Evolutionary conservation across 441 rosid genomes (phyloP).

Genomic region (Manihot esculenta): DNA sequence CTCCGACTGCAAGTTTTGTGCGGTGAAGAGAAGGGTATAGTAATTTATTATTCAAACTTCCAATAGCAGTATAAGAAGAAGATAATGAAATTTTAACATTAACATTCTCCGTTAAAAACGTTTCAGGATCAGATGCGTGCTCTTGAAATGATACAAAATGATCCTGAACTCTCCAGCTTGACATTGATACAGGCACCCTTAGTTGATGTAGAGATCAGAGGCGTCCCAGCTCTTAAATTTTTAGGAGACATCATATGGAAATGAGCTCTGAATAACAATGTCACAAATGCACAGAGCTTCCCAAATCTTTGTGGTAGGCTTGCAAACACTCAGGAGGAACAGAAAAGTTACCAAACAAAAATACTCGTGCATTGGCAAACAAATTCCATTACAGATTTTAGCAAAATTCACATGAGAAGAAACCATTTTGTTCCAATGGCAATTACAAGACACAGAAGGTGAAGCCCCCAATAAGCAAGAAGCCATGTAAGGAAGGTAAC

Average conservation of each 20-base stretch:
- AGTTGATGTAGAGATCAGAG: constrained; percentile 95
- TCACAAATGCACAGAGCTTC: background rate
- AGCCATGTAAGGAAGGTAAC: too few species aligned
- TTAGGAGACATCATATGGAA: constrained; percentile 91
- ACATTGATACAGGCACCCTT: constrained; percentile 73
- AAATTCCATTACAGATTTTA: too few species aligned
- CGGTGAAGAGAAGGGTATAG: constrained; percentile 80
- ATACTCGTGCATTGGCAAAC: too few species aligned
- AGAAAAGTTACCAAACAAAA: too few species aligned
- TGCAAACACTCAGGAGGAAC: background rate
- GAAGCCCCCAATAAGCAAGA: too few species aligned
- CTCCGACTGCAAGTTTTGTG: constrained; percentile 91
- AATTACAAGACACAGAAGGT: too few species aligned
- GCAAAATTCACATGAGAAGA: too few species aligned
- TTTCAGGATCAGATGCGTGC: constrained; percentile 92
- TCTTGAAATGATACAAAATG: constrained; percentile 67
- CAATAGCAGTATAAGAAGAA: too few species aligned
- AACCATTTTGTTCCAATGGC: too few species aligned
- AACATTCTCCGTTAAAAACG: background rate
- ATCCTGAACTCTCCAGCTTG: constrained; percentile 75
- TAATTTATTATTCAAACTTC: constrained; percentile 6
- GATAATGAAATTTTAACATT: too few species aligned
- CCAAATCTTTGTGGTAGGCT: background rate
- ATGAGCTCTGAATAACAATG: constrained; percentile 32
- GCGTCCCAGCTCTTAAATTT: constrained; percentile 90